phyloP scores from a whole-genome alignment of 345 rosid species.

The Abelmoschus esculentus region DNA sequence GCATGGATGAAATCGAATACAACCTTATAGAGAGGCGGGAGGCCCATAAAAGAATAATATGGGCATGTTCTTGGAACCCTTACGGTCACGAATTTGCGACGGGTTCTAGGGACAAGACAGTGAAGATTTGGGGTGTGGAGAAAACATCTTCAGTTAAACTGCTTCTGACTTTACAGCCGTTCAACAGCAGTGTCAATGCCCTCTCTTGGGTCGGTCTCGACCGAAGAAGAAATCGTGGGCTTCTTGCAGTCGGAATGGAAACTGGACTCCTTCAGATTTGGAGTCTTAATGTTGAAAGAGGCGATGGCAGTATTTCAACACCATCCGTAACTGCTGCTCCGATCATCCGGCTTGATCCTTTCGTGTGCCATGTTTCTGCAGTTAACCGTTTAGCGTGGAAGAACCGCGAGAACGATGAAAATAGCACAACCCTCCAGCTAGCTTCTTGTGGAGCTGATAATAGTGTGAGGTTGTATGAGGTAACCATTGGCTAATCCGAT shows the following conservation, averaged over 20 bases:
- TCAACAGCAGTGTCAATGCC: slow-evolving; percentile 76
- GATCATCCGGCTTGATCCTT: slow-evolving; percentile 33
- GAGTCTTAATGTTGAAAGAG: slow-evolving; percentile 29
- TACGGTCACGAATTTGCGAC: slow-evolving; percentile 80
- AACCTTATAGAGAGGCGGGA: slow-evolving; percentile 63
- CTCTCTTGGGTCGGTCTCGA: slow-evolving; percentile 79
- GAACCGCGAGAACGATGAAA: slow-evolving; percentile 28
- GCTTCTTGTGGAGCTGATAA: slow-evolving; percentile 87
- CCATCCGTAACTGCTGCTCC: slow-evolving; percentile 29
- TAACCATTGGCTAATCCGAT: slow-evolving; percentile 21
- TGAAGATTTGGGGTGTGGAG: slow-evolving; percentile 78
- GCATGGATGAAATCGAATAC: slow-evolving; percentile 34
- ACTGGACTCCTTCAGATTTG: slow-evolving; percentile 69
- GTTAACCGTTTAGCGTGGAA: slow-evolving; percentile 75
- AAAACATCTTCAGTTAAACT: slow-evolving; percentile 37
- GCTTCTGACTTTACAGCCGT: slow-evolving; percentile 50
- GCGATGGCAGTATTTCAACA: slow-evolving; percentile 12
- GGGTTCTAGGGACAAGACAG: slow-evolving; percentile 88
- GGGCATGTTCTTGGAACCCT: slow-evolving; percentile 98
- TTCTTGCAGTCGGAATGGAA: slow-evolving; percentile 80
- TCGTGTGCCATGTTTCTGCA: slow-evolving; percentile 70
- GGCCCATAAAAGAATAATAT: slow-evolving; percentile 94
- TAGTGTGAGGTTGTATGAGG: slow-evolving; percentile 65
- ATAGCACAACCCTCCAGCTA: slow-evolving; percentile 31
- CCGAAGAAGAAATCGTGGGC: slow-evolving; percentile 37